Evolutionary conservation across 345 rosid genomes (phyloP), one percentile per base, ranked within the genome.

Genomic region (Cochlearia excelsa): DNA sequence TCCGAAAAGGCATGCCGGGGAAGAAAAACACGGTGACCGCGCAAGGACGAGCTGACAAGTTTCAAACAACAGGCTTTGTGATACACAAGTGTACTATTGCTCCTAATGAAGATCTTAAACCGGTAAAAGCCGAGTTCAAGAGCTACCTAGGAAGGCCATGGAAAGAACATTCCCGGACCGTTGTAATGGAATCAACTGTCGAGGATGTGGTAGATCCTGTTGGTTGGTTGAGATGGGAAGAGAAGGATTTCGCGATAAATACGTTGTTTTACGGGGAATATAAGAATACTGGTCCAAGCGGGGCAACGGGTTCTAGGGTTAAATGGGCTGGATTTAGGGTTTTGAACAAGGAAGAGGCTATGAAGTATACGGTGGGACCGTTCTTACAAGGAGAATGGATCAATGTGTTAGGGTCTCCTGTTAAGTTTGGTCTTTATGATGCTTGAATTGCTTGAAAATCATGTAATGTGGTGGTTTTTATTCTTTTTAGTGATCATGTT

Each of bases 111-210:
- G 66, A 62, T 4, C 78, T 88, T 7, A 67, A 71, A 39, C 78
- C 85, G 0, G 80, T 7, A 0, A 75, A 81, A 70, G 30, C 39
- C 4, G 39, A 58, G 11, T 34, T 79, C 64, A 78, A 63, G 71
- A 88, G 78, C 64, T 92, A 84, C 76, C 82, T 92, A 0, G 96
- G 93, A 5, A 51, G 96, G 67, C 96, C 98, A 1, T 86, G 84
- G 83, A 88, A 84, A 63, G 73, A 64, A 11, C 78, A 66, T 62
- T 84, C 96, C 3, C 79, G 95, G 65, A 84, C 87, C 3, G 37
- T 88, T 27, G 47, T 92, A 42, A 88, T 92, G 87, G 95, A 92
- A 56, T 74, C 98, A 5, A 53, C 51, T 3, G 80, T 92, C 40
- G 88, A 44, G 30, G 87, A 81, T 65, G 59, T 84, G 2, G 83